These are phyloP conservation scores for Auricularia sp. DNA, from an alignment of 768 basidiomycete genomes.

Conservation along the genomic window DNA sequence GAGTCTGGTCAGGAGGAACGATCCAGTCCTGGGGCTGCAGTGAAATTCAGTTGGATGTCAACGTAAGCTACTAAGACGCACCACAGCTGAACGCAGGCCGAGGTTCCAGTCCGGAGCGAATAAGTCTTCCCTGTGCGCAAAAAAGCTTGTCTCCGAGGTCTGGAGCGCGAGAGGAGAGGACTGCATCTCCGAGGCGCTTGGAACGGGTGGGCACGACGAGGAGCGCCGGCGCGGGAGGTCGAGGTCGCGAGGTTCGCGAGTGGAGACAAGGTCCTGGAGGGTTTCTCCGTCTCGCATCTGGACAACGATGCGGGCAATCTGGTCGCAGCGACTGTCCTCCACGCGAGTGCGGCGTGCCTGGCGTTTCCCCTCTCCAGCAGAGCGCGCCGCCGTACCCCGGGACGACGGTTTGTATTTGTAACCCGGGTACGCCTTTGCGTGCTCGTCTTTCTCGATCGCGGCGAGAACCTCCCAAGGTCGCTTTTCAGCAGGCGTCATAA, in stretches of 20 bases:
- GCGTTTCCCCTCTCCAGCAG: neutral
- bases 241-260: neutral
- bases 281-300: neutral
- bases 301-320: neutral
- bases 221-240: neutral
- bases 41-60: too few relatives aligned
- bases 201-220: neutral
- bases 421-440: constrained; percentile 46
- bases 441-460: constrained; percentile 44
- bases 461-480: constrained; percentile 45
- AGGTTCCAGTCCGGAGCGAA: neutral
- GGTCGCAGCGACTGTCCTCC: neutral
- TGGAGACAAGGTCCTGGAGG: neutral
- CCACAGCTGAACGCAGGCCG: too few relatives aligned
- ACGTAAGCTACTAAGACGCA: too few relatives aligned
- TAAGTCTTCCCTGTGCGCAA: neutral
- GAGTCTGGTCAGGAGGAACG: too few relatives aligned
- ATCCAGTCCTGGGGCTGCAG: too few relatives aligned
- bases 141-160: neutral
- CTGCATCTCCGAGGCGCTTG: neutral
- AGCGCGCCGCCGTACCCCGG: neutral
- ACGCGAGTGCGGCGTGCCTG: neutral
- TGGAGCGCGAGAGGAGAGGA: neutral
- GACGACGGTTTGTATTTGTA: constrained; percentile 50
- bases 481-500: constrained; percentile 37